Percentiles rank a stretch among this genome's conserved stretches.
These are phyloP conservation scores for Luzula sylvatica DNA, from an alignment of 176 grass and related monocot species.

Conservation along the genomic window DNA sequence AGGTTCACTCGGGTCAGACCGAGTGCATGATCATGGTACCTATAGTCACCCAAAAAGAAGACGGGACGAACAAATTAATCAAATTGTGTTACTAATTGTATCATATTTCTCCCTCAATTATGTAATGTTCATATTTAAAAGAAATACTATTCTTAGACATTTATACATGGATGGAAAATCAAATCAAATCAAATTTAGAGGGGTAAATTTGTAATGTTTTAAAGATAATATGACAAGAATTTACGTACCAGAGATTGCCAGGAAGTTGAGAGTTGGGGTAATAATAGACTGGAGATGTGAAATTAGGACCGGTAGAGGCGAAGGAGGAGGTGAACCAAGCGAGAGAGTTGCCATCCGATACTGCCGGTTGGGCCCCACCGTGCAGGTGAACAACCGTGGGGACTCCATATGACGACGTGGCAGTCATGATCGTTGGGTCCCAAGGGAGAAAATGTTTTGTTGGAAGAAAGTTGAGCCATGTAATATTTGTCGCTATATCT, in stretches of 20 bases:
- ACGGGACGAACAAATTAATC: too few relatives aligned
- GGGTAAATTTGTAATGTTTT: not conserved
- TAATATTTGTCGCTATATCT: conserved; percentile 36
- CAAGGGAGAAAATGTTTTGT: conserved; percentile 42
- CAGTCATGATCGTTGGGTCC: conserved; percentile 32
- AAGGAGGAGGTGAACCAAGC: conserved; percentile 60
- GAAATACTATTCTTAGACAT: too few relatives aligned
- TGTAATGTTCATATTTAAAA: too few relatives aligned
- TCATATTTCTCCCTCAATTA: too few relatives aligned
- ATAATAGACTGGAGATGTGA: conserved; percentile 19
- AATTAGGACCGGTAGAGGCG: conserved; percentile 28
- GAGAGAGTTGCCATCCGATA: conserved; percentile 53
- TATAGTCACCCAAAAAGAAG: too few relatives aligned
- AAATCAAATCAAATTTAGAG: not conserved
- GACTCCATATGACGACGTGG: conserved; percentile 22
- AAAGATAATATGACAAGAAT: not conserved
- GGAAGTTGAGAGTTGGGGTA: conserved; percentile 61
- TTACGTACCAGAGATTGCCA: conserved; percentile 8
- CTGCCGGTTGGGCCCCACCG: conserved; percentile 69
- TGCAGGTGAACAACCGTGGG: conserved; percentile 80
- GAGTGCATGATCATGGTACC: conserved; percentile 28
- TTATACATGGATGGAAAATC: too few relatives aligned
- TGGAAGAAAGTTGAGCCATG: conserved; percentile 65
- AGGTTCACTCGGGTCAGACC: conserved; percentile 32
- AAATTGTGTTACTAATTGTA: too few relatives aligned